Evolutionary conservation across 169 alveolate species (phyloP).

Genomic region (Cardiosporidium cionae): DNA sequence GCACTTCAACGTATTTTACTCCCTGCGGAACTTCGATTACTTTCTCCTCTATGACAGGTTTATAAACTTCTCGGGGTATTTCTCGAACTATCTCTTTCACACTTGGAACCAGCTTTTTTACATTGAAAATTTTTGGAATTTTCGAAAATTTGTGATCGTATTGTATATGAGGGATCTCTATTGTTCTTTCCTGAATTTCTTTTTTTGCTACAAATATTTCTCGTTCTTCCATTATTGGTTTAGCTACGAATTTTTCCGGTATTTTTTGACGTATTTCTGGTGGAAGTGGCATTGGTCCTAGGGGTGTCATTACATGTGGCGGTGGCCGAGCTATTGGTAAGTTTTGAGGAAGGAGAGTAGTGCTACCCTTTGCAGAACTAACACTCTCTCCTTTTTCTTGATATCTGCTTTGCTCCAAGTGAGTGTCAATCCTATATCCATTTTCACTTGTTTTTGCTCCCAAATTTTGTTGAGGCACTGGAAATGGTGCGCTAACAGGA

Average conservation of each 20-base stretch:
- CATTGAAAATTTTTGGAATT: conserved; percentile 47
- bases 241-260: conserved; percentile 71
- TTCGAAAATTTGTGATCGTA: conserved; percentile 67
- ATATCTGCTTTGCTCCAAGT: no score
- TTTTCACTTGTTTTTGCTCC: no score
- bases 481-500: no score
- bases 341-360: no score
- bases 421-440: no score
- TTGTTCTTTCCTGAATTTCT: conserved; percentile 64
- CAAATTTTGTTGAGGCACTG: no score
- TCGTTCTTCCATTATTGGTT: conserved; percentile 66
- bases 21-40: conserved; percentile 74
- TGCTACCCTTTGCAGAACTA: no score
- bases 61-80: conserved; percentile 59
- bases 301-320: conserved; percentile 70
- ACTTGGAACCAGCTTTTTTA: conserved; percentile 57
- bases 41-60: conserved; percentile 70
- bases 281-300: conserved; percentile 71
- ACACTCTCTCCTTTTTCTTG: no score
- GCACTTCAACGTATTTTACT: conserved; percentile 69
- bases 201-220: conserved; percentile 66
- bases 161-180: conserved; percentile 68
- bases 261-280: conserved; percentile 58
- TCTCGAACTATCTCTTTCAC: conserved; percentile 60
- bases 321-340: conserved; percentile 38